phyloP scores from a whole-genome alignment of 495 filamentous ascomycete genomes.

The Mycothermus thermophilus region DNA sequence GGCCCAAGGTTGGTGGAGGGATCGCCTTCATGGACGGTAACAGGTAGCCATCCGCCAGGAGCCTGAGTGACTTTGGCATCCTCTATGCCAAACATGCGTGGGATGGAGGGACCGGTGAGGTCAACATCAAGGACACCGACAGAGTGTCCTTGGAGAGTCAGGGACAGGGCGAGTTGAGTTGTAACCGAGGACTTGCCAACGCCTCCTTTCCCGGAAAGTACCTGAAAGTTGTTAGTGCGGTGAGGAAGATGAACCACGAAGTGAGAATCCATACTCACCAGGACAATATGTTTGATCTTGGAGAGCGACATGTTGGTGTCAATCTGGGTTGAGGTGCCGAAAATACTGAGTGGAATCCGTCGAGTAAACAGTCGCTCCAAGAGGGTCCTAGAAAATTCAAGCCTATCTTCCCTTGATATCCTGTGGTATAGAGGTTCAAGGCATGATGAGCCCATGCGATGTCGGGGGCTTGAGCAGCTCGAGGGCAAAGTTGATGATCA shows the following conservation, averaged over 20 bases:
- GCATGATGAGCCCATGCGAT: too few species aligned
- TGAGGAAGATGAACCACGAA: too few species aligned
- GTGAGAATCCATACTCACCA: conserved; percentile 38
- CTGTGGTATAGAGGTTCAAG: too few species aligned
- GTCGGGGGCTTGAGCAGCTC: too few species aligned
- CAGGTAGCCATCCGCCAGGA: conserved; percentile 78
- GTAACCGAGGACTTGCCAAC: conserved; percentile 97
- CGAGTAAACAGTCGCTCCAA: too few species aligned
- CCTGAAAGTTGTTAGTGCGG: too few species aligned
- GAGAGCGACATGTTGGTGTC: conserved; percentile 38
- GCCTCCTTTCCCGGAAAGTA: conserved; percentile 95
- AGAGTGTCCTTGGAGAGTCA: conserved; percentile 67
- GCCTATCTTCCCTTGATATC: too few species aligned
- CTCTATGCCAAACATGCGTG: conserved; percentile 83
- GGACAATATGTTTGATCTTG: conserved; percentile 45
- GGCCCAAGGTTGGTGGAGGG: conserved; percentile 40
- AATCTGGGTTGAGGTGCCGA: too few species aligned
- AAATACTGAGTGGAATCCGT: too few species aligned
- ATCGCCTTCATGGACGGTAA: conserved; percentile 54
- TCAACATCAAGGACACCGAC: conserved; percentile 96
- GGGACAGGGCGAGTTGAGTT: conserved; percentile 82
- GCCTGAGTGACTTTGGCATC: conserved; percentile 79
- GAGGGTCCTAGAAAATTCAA: not conserved
- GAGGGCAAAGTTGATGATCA: too few species aligned
- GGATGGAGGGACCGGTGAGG: conserved; percentile 90